Evolutionary conservation across 2,329 filamentous ascomycete genomes (phyloP).

Genomic region (Fusarium burgessii): DNA sequence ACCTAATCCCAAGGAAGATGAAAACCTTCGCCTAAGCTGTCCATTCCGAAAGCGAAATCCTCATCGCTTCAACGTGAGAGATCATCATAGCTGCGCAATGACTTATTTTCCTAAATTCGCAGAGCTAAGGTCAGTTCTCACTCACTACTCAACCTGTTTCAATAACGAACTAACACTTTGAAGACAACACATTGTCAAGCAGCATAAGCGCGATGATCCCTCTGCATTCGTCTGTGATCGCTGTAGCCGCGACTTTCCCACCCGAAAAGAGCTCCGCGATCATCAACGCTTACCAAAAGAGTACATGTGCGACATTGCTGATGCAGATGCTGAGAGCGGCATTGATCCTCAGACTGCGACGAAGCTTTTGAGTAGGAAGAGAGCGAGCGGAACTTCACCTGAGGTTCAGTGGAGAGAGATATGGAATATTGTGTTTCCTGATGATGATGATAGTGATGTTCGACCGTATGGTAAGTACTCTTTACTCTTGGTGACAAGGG

Average conservation of each 20-base stretch:
- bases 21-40: constrained; percentile 56
- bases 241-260: constrained; percentile 55
- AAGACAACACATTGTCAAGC: constrained; percentile 58
- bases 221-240: constrained; percentile 57
- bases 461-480: constrained; percentile 46
- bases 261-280: constrained; percentile 54
- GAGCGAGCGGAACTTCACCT: constrained; percentile 53
- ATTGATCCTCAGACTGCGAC: constrained; percentile 56
- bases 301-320: constrained; percentile 56
- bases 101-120: constrained; percentile 57
- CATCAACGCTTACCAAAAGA: constrained; percentile 56
- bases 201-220: constrained; percentile 57
- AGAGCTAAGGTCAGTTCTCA: constrained; percentile 55
- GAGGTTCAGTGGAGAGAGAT: constrained; percentile 57
- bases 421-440: constrained; percentile 57
- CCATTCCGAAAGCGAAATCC: constrained; percentile 60
- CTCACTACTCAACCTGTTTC: too few relatives aligned
- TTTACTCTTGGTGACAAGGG: fast-evolving
- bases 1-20: constrained; percentile 52
- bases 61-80: constrained; percentile 59
- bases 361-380: constrained; percentile 55
- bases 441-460: constrained; percentile 53
- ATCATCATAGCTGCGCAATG: constrained; percentile 59
- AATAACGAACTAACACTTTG: constrained; percentile 27
- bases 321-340: constrained; percentile 55